phyloP scores from a whole-genome alignment of 768 basidiomycete species.

The Collybia sordida region DNA sequence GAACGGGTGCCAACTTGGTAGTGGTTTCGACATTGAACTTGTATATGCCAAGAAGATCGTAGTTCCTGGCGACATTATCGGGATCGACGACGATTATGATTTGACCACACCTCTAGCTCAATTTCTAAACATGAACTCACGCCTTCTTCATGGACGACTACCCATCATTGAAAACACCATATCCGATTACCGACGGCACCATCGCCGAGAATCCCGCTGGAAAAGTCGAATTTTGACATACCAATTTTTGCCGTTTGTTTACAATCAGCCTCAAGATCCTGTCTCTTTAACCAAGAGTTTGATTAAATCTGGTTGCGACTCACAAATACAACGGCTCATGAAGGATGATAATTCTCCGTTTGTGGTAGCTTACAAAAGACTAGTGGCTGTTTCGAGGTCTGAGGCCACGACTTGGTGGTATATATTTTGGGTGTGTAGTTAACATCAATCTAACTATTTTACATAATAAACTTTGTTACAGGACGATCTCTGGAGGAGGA shows the following conservation, averaged over 20 bases:
- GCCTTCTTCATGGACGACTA: constrained; percentile 43
- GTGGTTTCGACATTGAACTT: constrained; percentile 66
- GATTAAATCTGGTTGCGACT: constrained; percentile 50
- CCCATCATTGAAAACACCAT: constrained; percentile 46
- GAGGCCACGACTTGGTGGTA: constrained; percentile 74
- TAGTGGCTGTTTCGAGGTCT: constrained; percentile 45
- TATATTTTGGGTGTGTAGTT: constrained; percentile 64
- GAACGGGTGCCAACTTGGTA: constrained; percentile 58
- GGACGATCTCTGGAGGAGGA: constrained; percentile 79
- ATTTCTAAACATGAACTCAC: constrained; percentile 59
- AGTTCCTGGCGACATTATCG: constrained; percentile 52
- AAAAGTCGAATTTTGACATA: constrained; percentile 62
- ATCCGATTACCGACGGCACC: constrained; percentile 49
- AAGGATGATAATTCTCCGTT: constrained; percentile 44
- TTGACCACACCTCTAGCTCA: constrained; percentile 61
- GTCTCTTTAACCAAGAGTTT: constrained; percentile 42
- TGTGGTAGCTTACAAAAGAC: constrained; percentile 50
- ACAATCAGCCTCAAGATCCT: constrained; percentile 51
- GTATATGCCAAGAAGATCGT: constrained; percentile 52
- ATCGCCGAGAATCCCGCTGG: constrained; percentile 43
- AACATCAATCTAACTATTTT: not conserved
- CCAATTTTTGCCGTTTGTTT: constrained; percentile 60
- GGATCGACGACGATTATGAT: constrained; percentile 65
- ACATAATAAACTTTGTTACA: constrained; percentile 21
- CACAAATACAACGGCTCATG: constrained; percentile 54